phyloP scores from a whole-genome alignment of 129 eudicot species.

The Pseudognaphalium luteoalbum region DNA sequence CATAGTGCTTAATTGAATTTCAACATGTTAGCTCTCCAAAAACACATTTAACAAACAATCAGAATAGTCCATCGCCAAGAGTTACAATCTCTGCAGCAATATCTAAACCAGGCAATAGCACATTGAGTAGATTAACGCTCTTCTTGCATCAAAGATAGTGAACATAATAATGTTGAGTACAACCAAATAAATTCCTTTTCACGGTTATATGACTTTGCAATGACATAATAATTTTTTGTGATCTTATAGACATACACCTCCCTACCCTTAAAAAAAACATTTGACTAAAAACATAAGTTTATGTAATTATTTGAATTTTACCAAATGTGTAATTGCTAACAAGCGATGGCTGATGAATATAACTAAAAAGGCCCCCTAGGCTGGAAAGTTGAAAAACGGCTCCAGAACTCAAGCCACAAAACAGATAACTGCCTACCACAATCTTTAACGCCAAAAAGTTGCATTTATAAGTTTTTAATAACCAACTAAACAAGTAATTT shows the following conservation, averaged over 20 bases:
- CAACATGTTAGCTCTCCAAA: slow-evolving; percentile 7
- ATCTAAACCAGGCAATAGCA: slow-evolving; percentile 7
- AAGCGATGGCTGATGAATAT: too few relatives aligned
- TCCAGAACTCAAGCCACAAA: background rate
- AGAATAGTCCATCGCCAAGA: background rate
- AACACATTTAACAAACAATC: background rate
- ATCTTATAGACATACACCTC: background rate
- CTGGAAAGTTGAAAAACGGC: background rate
- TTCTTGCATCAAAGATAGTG: slow-evolving; percentile 6
- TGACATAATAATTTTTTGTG: background rate
- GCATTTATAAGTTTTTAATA: background rate
- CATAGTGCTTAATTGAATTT: background rate
- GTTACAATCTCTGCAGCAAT: background rate
- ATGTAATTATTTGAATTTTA: background rate
- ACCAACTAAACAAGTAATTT: background rate
- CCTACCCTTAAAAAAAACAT: background rate
- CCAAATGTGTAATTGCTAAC: background rate
- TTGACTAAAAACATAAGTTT: background rate
- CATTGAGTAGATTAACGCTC: background rate
- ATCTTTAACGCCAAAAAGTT: background rate
- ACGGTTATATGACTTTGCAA: slow-evolving; percentile 2
- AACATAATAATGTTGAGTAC: background rate
- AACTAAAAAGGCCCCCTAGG: background rate
- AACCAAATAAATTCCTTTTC: background rate
- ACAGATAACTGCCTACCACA: background rate